phyloP scores from a whole-genome alignment of 805 yeast species.

The Saccharomycopsis fibuligera region DNA sequence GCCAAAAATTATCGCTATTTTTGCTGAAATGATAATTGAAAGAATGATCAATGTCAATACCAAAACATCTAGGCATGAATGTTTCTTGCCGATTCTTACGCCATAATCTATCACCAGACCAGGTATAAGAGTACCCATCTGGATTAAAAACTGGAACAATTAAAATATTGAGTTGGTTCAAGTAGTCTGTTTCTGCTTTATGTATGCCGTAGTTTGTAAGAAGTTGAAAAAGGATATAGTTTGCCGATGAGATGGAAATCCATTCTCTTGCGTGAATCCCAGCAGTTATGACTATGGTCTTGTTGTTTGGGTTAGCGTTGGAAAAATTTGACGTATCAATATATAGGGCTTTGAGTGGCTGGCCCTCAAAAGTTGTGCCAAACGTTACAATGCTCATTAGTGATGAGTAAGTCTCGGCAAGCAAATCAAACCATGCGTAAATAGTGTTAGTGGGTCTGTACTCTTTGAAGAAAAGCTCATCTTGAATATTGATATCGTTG shows the following conservation, averaged over 20 bases:
- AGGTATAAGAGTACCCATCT: slow-evolving; percentile 82
- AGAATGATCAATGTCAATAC: slow-evolving; percentile 83
- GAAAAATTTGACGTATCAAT: slow-evolving; percentile 41
- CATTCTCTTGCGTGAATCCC: slow-evolving; percentile 91
- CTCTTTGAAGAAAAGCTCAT: slow-evolving; percentile 52
- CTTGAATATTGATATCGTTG: neutral
- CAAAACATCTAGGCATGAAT: slow-evolving; percentile 57
- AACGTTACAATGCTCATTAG: slow-evolving; percentile 56
- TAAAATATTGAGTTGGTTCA: slow-evolving; percentile 60
- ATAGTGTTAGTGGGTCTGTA: slow-evolving; percentile 65
- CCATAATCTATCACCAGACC: slow-evolving; percentile 82
- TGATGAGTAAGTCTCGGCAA: slow-evolving; percentile 58
- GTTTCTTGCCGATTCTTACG: slow-evolving; percentile 81
- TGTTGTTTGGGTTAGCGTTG: slow-evolving; percentile 37
- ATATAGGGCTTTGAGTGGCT: slow-evolving; percentile 63
- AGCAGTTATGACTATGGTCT: slow-evolving; percentile 70
- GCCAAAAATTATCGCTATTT: slow-evolving; percentile 50
- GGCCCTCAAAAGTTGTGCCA: slow-evolving; percentile 72
- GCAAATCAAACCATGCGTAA: slow-evolving; percentile 61
- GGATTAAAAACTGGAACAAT: slow-evolving; percentile 85
- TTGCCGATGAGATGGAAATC: slow-evolving; percentile 67
- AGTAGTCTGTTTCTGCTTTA: slow-evolving; percentile 35
- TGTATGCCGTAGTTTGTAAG: slow-evolving; percentile 37
- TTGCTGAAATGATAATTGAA: slow-evolving; percentile 67
- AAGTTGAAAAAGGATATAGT: slow-evolving; percentile 47